phyloP scores from a whole-genome alignment of 768 basidiomycete genomes.

The Xanthoconium purpureum region DNA sequence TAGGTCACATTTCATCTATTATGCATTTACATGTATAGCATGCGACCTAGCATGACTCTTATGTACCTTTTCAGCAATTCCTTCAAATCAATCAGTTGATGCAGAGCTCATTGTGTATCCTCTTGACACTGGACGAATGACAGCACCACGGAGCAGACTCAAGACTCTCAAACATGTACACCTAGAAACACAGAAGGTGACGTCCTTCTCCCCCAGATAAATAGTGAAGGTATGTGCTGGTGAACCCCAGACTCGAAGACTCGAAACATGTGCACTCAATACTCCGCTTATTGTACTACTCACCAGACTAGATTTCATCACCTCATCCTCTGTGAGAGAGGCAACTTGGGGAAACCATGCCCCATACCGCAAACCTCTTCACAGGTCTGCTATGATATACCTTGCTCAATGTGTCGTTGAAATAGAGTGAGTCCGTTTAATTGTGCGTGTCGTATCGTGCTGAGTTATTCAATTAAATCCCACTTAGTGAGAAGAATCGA shows the following conservation, averaged over 20 bases:
- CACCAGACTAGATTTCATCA: constrained; percentile 6
- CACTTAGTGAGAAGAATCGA: not conserved
- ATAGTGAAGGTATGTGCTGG: constrained; percentile 16
- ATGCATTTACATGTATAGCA: constrained; percentile 1
- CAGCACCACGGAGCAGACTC: constrained; percentile 7
- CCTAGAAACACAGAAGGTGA: constrained; percentile 4
- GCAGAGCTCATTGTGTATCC: constrained; percentile 3
- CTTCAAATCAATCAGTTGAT: not conserved
- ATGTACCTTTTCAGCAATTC: not conserved
- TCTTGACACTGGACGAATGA: constrained; percentile 3
- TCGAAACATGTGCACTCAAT: constrained; percentile 17
- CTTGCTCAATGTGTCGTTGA: constrained; percentile 8
- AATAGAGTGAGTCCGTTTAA: constrained; percentile 2
- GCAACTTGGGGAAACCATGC: not conserved
- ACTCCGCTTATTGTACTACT: not conserved
- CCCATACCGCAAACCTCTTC: rapidly evolving
- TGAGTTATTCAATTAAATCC: not conserved
- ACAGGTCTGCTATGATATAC: not conserved
- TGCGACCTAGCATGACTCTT: not conserved
- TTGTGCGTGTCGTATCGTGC: not conserved
- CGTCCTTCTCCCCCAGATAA: constrained; percentile 9
- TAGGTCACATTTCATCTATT: constrained; percentile 6
- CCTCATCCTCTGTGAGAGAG: not conserved
- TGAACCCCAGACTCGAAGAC: constrained; percentile 8
- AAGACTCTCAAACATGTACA: not conserved